Base-by-base conservation (phyloP, 176 grass and related monocot genomes). In the Aegilops tauschii region DNA sequence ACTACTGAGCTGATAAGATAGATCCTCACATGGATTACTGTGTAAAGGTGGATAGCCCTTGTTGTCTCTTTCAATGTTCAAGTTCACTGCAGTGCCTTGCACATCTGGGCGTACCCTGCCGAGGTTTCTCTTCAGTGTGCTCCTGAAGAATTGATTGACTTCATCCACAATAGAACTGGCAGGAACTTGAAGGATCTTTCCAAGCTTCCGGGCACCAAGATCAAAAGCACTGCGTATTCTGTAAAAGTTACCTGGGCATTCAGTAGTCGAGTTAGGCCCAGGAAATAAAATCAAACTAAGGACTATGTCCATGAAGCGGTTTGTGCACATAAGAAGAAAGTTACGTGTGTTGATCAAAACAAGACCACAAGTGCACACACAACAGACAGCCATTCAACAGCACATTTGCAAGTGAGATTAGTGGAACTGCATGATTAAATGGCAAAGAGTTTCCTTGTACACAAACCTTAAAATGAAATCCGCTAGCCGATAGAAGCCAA, bases 201-300 rank as follows among this genome's bases (percentile, higher is more conserved):
- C 91, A 73, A 98, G 93, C 82, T 97, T 95, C 12, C 87, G 91
- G 52, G 89, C 95, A 47, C 95, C 95, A 84, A 93, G 92, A 47
- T 87, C 87, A 90, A 98, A 98, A 79, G 95, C 95, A 45, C 95
- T 93, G n/a, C 89, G 89, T 93, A 95, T 95, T 31, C 95, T 79
- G 66, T 88, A 92, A 71, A 95, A 98, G 68, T 93, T 98, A 42
- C 95, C 95, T 98, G 83, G 8, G 58, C 5, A 72, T 65, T 27
- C 30, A 59, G 37, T 4, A 52, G 21, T 31, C 12, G 40, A 64
- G 36, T 61, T 63, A 82, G 20, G 17, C 8, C 29, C 49, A n/a
- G 67, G 17, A 72, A 71, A 52, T 37, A 37, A 66, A 54, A 13
- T 6, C 4, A 77, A 65, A 69, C 65, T 6, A 47, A 76, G 23